Conservation (phyloP, 2,329 filamentous ascomycete genomes). For the Aspergillus sp. region DNA sequence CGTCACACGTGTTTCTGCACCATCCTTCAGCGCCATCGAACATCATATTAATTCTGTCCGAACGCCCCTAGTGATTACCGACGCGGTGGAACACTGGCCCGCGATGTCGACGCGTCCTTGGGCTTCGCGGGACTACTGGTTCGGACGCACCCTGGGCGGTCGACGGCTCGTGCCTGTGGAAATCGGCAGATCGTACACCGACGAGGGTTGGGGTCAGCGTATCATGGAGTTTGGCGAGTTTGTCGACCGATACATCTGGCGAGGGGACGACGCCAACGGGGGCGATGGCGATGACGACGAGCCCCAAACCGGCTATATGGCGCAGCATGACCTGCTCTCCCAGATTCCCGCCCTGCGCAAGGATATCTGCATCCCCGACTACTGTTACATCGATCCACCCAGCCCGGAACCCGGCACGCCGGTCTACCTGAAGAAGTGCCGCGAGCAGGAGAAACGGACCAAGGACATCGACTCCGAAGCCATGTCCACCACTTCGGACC, state of each 20-base stretch:
- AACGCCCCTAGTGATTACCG: conserved; percentile 68
- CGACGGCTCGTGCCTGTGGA: conserved; percentile 82
- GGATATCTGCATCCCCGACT: conserved; percentile 80
- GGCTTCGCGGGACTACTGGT: conserved; percentile 71
- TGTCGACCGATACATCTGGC: conserved; percentile 59
- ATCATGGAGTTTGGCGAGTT: conserved; percentile 75
- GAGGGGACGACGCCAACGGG: conserved; percentile 13
- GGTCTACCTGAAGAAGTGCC: conserved; percentile 40
- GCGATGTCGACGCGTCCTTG: conserved; percentile 69
- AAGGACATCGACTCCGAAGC: not conserved
- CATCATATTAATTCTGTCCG: conserved; percentile 52
- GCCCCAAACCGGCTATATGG: conserved; percentile 70
- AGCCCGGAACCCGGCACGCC: conserved; percentile 50
- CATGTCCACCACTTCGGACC: not conserved
- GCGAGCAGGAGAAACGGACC: conserved; percentile 20
- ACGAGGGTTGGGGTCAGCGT: conserved; percentile 78
- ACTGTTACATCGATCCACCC: conserved; percentile 73
- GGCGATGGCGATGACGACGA: conserved; percentile 16
- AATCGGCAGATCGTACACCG: conserved; percentile 82
- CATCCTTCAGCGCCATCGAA: conserved; percentile 62
- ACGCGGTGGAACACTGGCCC: conserved; percentile 70
- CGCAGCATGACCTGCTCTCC: conserved; percentile 82
- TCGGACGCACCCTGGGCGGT: conserved; percentile 71
- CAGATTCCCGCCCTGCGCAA: conserved; percentile 75
- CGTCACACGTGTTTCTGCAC: conserved; percentile 42